Evolutionary conservation across 2,329 filamentous ascomycete genomes (phyloP).

Genomic region (Beauveria rudraprayagi): DNA sequence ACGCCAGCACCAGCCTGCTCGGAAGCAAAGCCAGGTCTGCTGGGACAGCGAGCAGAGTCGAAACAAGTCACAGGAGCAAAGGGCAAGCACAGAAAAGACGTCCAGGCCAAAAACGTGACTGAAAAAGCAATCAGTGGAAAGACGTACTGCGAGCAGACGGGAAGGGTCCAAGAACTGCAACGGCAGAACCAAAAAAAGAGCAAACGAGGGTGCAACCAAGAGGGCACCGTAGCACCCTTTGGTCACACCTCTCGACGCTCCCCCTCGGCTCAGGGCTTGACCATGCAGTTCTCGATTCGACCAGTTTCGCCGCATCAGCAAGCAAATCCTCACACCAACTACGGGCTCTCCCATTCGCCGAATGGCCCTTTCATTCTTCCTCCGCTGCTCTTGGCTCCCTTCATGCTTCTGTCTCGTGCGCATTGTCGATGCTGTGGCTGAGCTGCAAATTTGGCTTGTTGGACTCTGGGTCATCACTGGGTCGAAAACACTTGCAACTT

Average conservation of each 20-base stretch:
- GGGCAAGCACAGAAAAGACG: not conserved
- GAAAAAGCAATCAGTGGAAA: not conserved
- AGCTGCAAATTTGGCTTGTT: slow-evolving; percentile 52
- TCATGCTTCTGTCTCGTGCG: not conserved
- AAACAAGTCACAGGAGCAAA: slow-evolving; percentile 10
- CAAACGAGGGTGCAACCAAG: not conserved
- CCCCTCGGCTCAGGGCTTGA: not conserved
- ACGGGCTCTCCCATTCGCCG: not conserved
- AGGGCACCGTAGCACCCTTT: not conserved
- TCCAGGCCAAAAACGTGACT: not conserved
- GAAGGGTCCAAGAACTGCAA: not conserved
- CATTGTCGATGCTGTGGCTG: slow-evolving; percentile 27
- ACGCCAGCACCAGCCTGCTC: not conserved
- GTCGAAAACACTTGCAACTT: slow-evolving; percentile 16
- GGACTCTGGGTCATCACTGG: slow-evolving; percentile 44
- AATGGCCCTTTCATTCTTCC: not conserved
- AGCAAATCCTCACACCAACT: not conserved
- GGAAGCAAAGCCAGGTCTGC: not conserved
- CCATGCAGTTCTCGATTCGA: not conserved
- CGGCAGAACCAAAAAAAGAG: not conserved
- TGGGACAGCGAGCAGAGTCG: slow-evolving; percentile 7
- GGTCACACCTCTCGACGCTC: not conserved
- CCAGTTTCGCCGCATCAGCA: not conserved
- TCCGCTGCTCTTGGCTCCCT: not conserved
- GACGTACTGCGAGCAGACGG: not conserved